Evolutionary conservation across 352 stramenopile species (phyloP).

Genomic region (Globisporangium acanthophoron): DNA sequence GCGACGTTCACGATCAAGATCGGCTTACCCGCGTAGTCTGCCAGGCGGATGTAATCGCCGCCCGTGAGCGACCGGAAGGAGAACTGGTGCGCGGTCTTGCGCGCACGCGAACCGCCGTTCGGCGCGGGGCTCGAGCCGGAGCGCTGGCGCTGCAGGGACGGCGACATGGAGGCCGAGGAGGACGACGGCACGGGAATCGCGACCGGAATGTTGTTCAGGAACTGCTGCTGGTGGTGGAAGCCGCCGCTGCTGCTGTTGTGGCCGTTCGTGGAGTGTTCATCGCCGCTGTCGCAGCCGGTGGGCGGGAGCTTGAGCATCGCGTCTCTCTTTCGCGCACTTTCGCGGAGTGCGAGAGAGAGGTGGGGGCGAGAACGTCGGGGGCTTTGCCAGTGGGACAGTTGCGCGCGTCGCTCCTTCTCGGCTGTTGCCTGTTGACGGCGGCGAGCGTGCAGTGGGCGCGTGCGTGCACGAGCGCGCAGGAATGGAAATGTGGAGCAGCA

Average conservation of each 20-base stretch:
- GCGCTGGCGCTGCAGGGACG: conserved; percentile 26
- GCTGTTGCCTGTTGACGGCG: too few species aligned
- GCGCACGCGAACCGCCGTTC: conserved; percentile 9
- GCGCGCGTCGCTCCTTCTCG: background rate
- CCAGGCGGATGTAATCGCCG: conserved; percentile 55
- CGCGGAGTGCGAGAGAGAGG: background rate
- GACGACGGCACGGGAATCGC: conserved; percentile 38
- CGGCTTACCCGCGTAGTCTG: conserved; percentile 57
- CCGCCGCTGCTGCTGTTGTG: background rate
- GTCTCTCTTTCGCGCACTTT: background rate
- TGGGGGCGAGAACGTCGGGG: background rate
- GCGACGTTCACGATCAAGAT: conserved; percentile 75
- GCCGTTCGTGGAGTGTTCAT: conserved; percentile 13
- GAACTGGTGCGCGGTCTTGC: conserved; percentile 72
- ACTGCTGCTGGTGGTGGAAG: conserved; percentile 32
- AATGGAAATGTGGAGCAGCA: too few species aligned
- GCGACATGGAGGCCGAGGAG: conserved; percentile 12
- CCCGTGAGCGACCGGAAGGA: conserved; percentile 64
- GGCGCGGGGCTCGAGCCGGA: conserved; percentile 9
- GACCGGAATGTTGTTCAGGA: conserved; percentile 45
- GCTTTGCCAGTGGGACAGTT: background rate
- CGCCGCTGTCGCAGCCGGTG: conserved; percentile 22
- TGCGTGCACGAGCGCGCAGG: too few species aligned
- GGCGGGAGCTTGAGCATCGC: conserved; percentile 31
- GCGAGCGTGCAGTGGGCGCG: background rate